Base-by-base conservation (phyloP, 768 basidiomycete genomes). In the Cantharellus cinnabarinus region DNA sequence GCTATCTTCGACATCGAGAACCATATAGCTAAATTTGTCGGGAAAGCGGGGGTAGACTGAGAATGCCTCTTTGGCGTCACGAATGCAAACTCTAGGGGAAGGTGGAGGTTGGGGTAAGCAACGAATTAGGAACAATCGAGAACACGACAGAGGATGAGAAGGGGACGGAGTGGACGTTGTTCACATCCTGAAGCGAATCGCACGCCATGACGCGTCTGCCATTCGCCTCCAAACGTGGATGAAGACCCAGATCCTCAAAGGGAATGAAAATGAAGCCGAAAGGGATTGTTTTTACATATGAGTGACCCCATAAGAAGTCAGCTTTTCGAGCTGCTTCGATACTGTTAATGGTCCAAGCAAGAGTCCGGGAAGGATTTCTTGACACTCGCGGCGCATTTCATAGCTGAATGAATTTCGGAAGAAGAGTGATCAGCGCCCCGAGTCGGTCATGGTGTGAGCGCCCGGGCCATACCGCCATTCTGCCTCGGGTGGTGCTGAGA, bases 321-420 rank as follows among this genome's bases (percentile, higher is more conserved):
- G 77, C 2, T 78, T 79, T 10, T 83, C 77, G 37, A 89, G 72
- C 0, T 84, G 83, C 68, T 91, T 93, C 1, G 87, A 89, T 4
- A 85, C 86, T 63, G 86, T 83, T 62, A 91, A 89, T 2, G 90
- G 89, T 0, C 90, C 90, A 3, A 95, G 79, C 37, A 80, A 74
- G 42, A 95, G 79, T 15, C 80, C 80, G 35, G 87, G 83, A 0
- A 88, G 73, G 63, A 94, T 93, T 69, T 91, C 85, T 71, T 95
- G 90, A 65, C 88, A 89, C 66, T 93, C 85, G n/a, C 90, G 75
- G 39, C 90, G 77, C 91, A 95, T 93, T 71, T 94, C 90, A 66
- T 95, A 95, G 66, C 85, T 89, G 51, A 2, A 58, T 38, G 5
- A 51, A 10, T 10, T 10, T 10, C 10, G 10, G 10, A 10, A 10